Evolutionary conservation across 345 rosid species (phyloP).

Genomic region (Dipteronia sinensis): DNA sequence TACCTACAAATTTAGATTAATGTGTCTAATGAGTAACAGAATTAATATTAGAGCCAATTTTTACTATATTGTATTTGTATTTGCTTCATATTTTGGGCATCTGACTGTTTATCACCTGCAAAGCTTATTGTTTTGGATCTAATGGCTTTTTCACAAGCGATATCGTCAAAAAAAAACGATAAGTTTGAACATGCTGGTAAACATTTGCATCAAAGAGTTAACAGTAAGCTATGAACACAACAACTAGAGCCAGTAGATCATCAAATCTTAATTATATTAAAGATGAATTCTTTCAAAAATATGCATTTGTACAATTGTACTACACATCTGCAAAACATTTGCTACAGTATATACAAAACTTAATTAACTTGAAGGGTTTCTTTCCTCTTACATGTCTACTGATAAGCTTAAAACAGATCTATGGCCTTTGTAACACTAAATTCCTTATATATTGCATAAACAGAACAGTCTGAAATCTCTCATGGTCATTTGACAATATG

Average conservation of each 20-base stretch:
- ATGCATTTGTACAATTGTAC: conserved; percentile 4
- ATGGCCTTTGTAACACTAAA: not conserved
- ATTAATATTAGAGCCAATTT: no score
- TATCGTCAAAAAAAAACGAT: no score
- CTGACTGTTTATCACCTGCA: no score
- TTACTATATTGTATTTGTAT: no score
- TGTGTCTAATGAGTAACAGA: no score
- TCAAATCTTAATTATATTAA: no score
- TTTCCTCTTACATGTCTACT: not conserved
- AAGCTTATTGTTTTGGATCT: no score
- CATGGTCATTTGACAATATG: not conserved
- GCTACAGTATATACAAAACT: not conserved
- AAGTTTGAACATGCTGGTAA: no score
- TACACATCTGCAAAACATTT: conserved; percentile 3
- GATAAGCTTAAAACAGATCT: not conserved
- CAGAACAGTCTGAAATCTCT: conserved; percentile 1
- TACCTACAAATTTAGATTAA: no score
- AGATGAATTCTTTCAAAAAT: not conserved
- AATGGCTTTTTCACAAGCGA: no score
- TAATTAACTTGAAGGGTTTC: not conserved
- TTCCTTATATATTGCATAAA: not conserved
- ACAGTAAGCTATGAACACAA: not conserved
- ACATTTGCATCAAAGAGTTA: not conserved
- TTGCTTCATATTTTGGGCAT: no score
- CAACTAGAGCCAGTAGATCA: not conserved